Percentiles rank a stretch among this genome's conserved stretches.
Evolutionary conservation across 2,329 filamentous ascomycete species (phyloP).

Genomic region (Fusarium sacchari): DNA sequence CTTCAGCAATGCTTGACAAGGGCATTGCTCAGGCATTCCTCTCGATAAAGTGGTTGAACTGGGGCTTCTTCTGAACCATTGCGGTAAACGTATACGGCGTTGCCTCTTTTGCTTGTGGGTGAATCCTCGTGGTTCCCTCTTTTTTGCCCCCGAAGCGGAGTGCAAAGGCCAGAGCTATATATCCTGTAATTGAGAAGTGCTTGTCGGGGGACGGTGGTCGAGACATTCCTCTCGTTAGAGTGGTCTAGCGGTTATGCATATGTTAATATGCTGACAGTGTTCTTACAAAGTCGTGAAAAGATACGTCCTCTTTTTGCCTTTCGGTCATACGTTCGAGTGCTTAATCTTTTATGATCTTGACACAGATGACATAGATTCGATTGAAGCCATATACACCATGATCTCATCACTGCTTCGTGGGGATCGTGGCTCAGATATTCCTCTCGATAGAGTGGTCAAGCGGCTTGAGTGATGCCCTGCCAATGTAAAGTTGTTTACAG

Average conservation of each 20-base stretch:
- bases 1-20: accelerated
- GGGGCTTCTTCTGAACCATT: neutral
- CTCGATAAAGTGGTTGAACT: neutral
- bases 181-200: neutral
- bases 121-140: accelerated
- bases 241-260: neutral
- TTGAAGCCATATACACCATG: neutral
- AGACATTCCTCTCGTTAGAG: neutral
- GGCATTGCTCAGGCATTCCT: neutral
- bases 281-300: accelerated
- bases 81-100: neutral
- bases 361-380: accelerated
- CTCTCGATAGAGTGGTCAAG: neutral
- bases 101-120: neutral
- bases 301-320: neutral
- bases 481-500: neutral
- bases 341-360: neutral
- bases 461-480: accelerated
- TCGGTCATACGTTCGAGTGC: neutral
- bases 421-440: neutral
- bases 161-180: neutral
- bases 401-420: neutral
- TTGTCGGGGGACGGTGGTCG: neutral
- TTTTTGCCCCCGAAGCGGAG: neutral
- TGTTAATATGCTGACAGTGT: neutral